Conservation (phyloP, 1,139 yeast species). For the Pichia sp. region DNA sequence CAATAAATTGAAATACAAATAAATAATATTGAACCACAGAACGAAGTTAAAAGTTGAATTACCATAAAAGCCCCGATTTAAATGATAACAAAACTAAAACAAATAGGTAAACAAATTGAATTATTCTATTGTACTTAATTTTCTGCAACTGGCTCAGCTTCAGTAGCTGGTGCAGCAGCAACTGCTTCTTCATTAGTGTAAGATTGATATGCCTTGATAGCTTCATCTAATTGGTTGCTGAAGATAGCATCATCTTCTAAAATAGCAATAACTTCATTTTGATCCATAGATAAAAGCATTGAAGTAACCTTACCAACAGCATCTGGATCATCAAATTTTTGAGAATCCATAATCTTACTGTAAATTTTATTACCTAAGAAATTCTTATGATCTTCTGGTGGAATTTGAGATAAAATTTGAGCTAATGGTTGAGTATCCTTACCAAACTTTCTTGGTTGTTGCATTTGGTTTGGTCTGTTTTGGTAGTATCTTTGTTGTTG, state of each 20-base stretch:
- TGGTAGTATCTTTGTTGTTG: conserved; percentile 42
- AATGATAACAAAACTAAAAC: not conserved
- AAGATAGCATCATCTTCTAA: conserved; percentile 87
- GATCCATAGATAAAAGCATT: conserved; percentile 96
- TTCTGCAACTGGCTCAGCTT: conserved; percentile 10
- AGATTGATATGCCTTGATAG: conserved; percentile 87
- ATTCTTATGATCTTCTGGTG: conserved; percentile 92
- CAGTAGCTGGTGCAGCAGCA: conserved; percentile 15
- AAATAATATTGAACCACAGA: not conserved
- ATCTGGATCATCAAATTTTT: conserved; percentile 77
- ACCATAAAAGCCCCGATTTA: conserved; percentile 1
- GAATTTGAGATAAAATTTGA: conserved; percentile 35
- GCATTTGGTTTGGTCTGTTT: conserved; percentile 29
- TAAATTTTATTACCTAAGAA: conserved; percentile 96
- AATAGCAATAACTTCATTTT: conserved; percentile 82
- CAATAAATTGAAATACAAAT: not conserved
- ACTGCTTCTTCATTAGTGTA: conserved; percentile 42
- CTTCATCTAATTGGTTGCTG: conserved; percentile 91
- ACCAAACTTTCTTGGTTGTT: conserved; percentile 15
- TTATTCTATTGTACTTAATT: not conserved
- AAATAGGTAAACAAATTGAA: not conserved
- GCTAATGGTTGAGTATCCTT: conserved; percentile 19
- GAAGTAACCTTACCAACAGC: conserved; percentile 99
- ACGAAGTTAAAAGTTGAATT: not conserved
- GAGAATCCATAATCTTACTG: conserved; percentile 88